Conservation (phyloP, 78 protist genomes). For the Dictyostelium discoideum region dicty_2.7 NC_007091.3:2469001-2469500, state of each 20-base stretch:
- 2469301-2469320: slow-evolving; percentile 70
- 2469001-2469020: neutral
- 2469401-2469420: slow-evolving; percentile 76
- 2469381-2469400: slow-evolving; percentile 73
- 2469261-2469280: slow-evolving; percentile 59
- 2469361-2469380: slow-evolving; percentile 66
- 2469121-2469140: slow-evolving; percentile 56
- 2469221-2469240: slow-evolving; percentile 72
- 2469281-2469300: slow-evolving; percentile 70
- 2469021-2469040: neutral
- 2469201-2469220: slow-evolving; percentile 63
- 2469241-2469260: slow-evolving; percentile 62
- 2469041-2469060: neutral
- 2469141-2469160: neutral
- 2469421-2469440: slow-evolving; percentile 20
- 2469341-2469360: slow-evolving; percentile 61
- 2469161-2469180: slow-evolving; percentile 17
- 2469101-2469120: slow-evolving; percentile 16
- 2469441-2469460: slow-evolving; percentile 73
- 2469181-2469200: slow-evolving; percentile 10
- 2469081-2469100: slow-evolving; percentile 26
- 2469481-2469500: slow-evolving; percentile 44
- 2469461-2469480: slow-evolving; percentile 66
- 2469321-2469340: slow-evolving; percentile 36
- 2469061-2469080: slow-evolving; percentile 32